Evolutionary conservation across 2,329 filamentous ascomycete species (phyloP).

Genomic region (Fusarium xyrophilum): DNA sequence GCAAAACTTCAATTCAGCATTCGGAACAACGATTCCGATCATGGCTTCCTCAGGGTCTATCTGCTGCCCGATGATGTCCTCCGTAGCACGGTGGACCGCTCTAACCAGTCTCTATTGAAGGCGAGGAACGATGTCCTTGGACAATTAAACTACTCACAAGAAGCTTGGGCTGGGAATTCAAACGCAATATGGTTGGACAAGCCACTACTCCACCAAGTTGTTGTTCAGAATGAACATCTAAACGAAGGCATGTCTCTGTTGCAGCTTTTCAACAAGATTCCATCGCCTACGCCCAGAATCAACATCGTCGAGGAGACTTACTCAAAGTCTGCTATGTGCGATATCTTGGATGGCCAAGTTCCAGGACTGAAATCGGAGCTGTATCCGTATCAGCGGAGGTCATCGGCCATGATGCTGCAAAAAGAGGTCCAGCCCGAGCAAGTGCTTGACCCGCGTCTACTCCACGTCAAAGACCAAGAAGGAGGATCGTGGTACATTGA

Average conservation of each 20-base stretch:
- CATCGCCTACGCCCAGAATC: conserved; percentile 69
- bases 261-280: conserved; percentile 75
- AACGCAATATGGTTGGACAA: conserved; percentile 6
- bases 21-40: conserved; percentile 19
- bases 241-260: conserved; percentile 63
- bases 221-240: conserved; percentile 38
- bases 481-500: conserved; percentile 75
- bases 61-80: conserved; percentile 71
- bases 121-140: conserved; percentile 57
- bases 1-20: conserved; percentile 52
- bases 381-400: conserved; percentile 80
- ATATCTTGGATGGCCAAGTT: conserved; percentile 61
- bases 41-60: conserved; percentile 60
- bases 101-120: conserved; percentile 52
- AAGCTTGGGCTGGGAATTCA: conserved; percentile 60
- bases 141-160: conserved; percentile 61
- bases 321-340: conserved; percentile 60
- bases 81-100: conserved; percentile 59
- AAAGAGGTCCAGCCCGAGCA: conserved; percentile 72
- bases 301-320: conserved; percentile 57
- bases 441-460: conserved; percentile 76
- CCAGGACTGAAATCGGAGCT: conserved; percentile 69
- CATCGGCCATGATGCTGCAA: conserved; percentile 83
- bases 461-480: conserved; percentile 64
- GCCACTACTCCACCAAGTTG: conserved; percentile 3